Evolutionary conservation across 305 asterid species (phyloP), one percentile per base, ranked within the genome.

Genomic region (Solanum aculeatissimum): DNA sequence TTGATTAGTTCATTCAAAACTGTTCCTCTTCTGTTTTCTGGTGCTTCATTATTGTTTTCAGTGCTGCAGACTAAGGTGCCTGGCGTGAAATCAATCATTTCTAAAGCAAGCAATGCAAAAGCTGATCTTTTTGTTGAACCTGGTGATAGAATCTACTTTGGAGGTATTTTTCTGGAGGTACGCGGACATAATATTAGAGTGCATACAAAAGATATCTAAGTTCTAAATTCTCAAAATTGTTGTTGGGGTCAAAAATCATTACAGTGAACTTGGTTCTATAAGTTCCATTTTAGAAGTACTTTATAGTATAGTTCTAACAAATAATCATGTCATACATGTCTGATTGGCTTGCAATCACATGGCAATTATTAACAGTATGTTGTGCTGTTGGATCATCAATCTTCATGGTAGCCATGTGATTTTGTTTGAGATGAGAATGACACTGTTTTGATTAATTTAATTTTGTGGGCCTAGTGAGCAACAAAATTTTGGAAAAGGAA

Each of bases 91-190:
- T 97, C 99, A 69, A 86, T 97, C 87, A 95, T 97, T 85, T 93
- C 99, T n/a, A 94, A 94, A 89, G 98, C 98, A 80, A 97, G 99
- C 89, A 89, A 90, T 78, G 99, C 99, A 23, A 89, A 89, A 89
- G 98, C 99, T 68, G 98, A 97, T 90, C 87, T 94, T 68, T 86
- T 92, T 27, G 94, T 95, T 81, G 97, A 92, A 83, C 92, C 90
- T 49, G 98, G 98, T 38, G 98, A 97, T 86, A 95, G 86, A 82
- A 94, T 97, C 80, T 72, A 54, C 32, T 91, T 95, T n/a, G 99
- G 99, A 69, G 93, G 92, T 89, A 93, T 97, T 79, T 95, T 87
- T 90, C 87, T 97, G 72, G 98, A 97, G 99, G 98, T 94, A 93
- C 21, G 82, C 58, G 78, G 80, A 71, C 54, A 77, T 82, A 4